Percentiles rank a stretch among this genome's conserved stretches.
These are phyloP conservation scores for Houttuynia cordata DNA, from an alignment of 164 flowering plant species.

Conservation along the genomic window DNA sequence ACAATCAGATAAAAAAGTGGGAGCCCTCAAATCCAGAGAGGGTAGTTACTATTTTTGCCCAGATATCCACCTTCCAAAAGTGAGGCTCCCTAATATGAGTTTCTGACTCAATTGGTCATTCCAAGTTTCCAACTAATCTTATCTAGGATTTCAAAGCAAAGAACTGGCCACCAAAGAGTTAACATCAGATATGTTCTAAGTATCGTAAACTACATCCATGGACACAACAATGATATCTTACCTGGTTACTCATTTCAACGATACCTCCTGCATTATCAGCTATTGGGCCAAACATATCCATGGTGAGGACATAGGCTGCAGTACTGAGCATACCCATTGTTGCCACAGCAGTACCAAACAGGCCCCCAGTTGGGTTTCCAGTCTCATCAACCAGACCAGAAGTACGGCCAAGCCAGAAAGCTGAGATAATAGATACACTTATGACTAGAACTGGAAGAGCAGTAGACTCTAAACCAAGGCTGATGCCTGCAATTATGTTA, in stretches of 20 bases:
- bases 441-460: conserved; percentile 98
- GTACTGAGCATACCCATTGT: conserved; percentile 99
- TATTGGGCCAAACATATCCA: conserved; percentile 99
- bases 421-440: conserved; percentile 68
- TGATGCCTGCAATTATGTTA: conserved; percentile 93
- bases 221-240: conserved; percentile 9
- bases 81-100: not conserved
- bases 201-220: not conserved
- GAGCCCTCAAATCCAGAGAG: not conserved
- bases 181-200: too few species aligned
- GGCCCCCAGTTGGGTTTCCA: conserved; percentile 87
- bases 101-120: not conserved
- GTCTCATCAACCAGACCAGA: conserved; percentile 87
- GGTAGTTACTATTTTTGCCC: not conserved
- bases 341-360: conserved; percentile 98
- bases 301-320: conserved; percentile 96
- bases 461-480: conserved; percentile 95
- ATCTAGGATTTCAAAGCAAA: not conserved
- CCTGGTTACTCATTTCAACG: conserved; percentile 99
- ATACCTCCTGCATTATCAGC: conserved; percentile 99
- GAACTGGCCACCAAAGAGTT: not conserved
- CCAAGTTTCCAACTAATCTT: not conserved
- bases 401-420: conserved; percentile 93
- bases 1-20: not conserved
- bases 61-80: not conserved